A percentile compares a stretch with the other conserved stretches of the same genome.
Evolutionary conservation across 2,329 filamentous ascomycete species (phyloP).

Genomic region (Endothia cerciana): DNA sequence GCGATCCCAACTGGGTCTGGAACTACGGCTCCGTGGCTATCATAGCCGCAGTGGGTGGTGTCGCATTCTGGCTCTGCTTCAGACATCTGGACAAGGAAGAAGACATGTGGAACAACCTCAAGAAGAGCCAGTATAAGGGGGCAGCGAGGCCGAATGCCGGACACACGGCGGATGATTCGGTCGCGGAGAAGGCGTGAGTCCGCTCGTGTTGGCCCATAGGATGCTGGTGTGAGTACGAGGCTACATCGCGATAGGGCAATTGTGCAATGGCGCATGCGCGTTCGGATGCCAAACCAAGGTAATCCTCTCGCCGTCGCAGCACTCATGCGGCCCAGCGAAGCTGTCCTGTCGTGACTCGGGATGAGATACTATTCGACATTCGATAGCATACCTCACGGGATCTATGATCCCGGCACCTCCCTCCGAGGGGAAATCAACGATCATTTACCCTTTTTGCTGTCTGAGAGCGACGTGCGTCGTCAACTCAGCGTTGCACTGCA

Average conservation of each 20-base stretch:
- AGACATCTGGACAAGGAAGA: conserved; percentile 67
- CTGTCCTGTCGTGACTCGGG: no score
- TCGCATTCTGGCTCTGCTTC: conserved; percentile 71
- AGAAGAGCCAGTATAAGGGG: conserved; percentile 49
- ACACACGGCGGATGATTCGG: conserved; percentile 19
- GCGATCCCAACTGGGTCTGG: conserved; percentile 70
- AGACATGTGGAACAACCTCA: conserved; percentile 68
- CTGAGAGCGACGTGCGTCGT: not conserved
- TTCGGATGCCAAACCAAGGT: no score
- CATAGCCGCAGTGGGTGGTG: conserved; percentile 64
- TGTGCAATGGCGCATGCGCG: no score
- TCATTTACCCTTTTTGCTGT: not conserved
- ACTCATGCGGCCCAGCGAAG: no score
- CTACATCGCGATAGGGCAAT: no score
- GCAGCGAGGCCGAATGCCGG: conserved; percentile 42
- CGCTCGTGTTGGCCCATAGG: no score
- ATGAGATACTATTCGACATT: no score
- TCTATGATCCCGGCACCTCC: no score
- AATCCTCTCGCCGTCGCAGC: no score
- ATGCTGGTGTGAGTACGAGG: no score
- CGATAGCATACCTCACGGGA: no score
- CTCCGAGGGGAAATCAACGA: not conserved
- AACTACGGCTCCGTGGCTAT: conserved; percentile 70
- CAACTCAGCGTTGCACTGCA: not conserved
- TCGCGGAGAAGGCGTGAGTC: conserved; percentile 10